Conservation (phyloP, 345 rosid genomes). For the Erucastrum elatum region DNA sequence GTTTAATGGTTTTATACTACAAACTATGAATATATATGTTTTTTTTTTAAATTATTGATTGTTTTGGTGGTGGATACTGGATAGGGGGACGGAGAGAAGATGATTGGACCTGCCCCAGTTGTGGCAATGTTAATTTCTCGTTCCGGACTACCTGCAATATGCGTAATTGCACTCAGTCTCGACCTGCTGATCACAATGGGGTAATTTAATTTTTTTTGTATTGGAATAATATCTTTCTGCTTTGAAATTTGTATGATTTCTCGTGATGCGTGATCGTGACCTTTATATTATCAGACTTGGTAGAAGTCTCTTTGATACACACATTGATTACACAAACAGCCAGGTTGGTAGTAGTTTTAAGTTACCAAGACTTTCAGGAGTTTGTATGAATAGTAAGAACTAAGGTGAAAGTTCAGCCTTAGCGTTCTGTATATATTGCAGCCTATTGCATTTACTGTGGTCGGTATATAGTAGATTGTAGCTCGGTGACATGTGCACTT, state of each 20-base stretch:
- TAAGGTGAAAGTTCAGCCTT: neutral
- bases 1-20: neutral
- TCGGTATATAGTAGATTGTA: neutral
- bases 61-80: neutral
- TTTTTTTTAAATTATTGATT: neutral
- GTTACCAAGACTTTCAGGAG: neutral
- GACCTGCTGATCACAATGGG: conserved; percentile 89
- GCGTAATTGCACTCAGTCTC: conserved; percentile 96
- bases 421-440: neutral
- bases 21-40: neutral
- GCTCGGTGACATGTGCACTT: neutral
- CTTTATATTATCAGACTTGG: neutral
- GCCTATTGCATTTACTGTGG: neutral
- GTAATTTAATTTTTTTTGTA: conserved; percentile 26
- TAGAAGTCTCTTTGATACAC: conserved; percentile 3
- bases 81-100: conserved; percentile 98
- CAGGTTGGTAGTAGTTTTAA: conserved; percentile 9
- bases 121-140: conserved; percentile 95
- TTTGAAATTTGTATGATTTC: neutral
- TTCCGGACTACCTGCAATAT: conserved; percentile 96
- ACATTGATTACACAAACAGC: conserved; percentile 2
- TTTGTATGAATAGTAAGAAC: neutral
- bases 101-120: conserved; percentile 99
- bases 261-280: neutral
- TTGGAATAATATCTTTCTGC: neutral